Evolutionary conservation across 1,284 basidiomycete species (phyloP).

Genomic region (Pascua guehoae): DNA sequence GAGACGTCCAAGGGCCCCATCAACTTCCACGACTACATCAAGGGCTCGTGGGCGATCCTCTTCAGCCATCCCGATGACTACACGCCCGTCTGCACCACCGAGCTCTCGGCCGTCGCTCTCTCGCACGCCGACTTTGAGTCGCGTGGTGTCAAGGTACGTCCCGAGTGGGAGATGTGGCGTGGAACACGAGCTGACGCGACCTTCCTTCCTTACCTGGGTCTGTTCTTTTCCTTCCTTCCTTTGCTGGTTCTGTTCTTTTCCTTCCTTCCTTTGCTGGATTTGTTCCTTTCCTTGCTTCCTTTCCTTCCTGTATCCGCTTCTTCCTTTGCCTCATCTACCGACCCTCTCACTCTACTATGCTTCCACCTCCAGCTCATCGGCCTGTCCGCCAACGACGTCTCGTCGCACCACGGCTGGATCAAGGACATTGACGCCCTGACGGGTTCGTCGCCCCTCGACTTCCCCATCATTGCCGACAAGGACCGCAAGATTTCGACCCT

Average conservation of each 20-base stretch:
- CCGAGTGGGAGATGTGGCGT: too few relatives aligned
- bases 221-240: background rate
- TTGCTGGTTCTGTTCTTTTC: background rate
- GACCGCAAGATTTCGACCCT: constrained; percentile 75
- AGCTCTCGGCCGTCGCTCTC: constrained; percentile 91
- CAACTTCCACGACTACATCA: constrained; percentile 89
- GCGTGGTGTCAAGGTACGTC: constrained; percentile 73
- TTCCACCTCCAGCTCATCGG: constrained; percentile 60
- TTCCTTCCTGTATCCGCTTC: background rate
- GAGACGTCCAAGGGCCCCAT: constrained; percentile 61
- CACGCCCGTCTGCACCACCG: constrained; percentile 78
- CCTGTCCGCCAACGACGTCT: constrained; percentile 85
- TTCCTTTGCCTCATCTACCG: background rate
- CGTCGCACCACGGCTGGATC: constrained; percentile 85
- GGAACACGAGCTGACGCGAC: too few relatives aligned
- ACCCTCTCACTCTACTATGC: background rate
- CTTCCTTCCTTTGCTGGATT: too few relatives aligned
- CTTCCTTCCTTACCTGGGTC: too few relatives aligned
- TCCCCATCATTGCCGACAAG: constrained; percentile 94
- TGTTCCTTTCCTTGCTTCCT: background rate
- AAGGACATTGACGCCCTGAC: constrained; percentile 79
- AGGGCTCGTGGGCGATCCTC: constrained; percentile 81
- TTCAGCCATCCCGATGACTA: constrained; percentile 86
- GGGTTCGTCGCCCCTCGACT: constrained; percentile 65
- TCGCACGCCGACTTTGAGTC: constrained; percentile 77